Base-by-base conservation (phyloP, 768 basidiomycete species). In the Hygrophoropsis aurantiaca region DNA sequence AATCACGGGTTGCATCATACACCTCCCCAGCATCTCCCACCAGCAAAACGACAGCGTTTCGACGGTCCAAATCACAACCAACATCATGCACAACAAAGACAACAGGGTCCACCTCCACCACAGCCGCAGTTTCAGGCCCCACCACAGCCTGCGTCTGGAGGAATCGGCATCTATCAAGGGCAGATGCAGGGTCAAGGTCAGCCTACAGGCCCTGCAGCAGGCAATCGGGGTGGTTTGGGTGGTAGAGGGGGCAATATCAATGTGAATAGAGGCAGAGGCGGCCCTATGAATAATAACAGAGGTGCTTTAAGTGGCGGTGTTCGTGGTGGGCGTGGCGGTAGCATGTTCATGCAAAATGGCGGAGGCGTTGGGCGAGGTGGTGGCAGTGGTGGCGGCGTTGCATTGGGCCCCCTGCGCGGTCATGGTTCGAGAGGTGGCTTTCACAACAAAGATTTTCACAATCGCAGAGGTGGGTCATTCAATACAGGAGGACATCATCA, bases 11-110 rank as follows among this genome's bases (percentile, higher is more conserved):
- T 72, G 19, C 76, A 84, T 53, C 87, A 90, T 53, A 70, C 80
- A 0, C 80, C 85, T 9, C 84, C 85, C 27, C 87, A 88, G 56
- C 86, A 90, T 59, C 73, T 85, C n/a, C 94, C 94, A 8, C 93
- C 94, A 3, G 92, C 92, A 2, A 97, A 97, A 65, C 75, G 94
- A 44, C 91, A 85, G 56, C 80, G 92, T 35, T 94, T 94, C 59
- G 94, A 95, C 61, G 85, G 84, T 4, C 87, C 88, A 2, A 79
- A 70, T 51, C 76, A 76, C 46, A 73, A 69, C 55, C 66, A 66
- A 30, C 57, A 64, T 18, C 66, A 67, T 18, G 58, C 53, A 20
- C 79, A 75, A 51, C 64, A 66, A 40, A 58, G 59, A 35, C 79
- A 77, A 23, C 78, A 73, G 11, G 75, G 74, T 13, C 72, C 71